Base-by-base conservation (phyloP, 805 yeast genomes). In the Monosporozyma aerobia region DNA sequence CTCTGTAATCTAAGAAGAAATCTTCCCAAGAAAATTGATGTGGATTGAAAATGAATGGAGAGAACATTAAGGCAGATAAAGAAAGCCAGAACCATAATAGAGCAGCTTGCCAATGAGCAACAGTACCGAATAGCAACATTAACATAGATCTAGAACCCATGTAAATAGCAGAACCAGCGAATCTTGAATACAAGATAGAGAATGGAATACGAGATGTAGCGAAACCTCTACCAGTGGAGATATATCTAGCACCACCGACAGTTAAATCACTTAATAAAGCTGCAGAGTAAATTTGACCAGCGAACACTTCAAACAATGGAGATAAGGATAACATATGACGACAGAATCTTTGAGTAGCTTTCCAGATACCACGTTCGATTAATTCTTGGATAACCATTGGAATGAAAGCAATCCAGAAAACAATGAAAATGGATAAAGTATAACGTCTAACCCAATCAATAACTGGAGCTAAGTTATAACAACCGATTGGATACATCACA, bases 31-130 rank as follows among this genome's bases (percentile, higher is more conserved):
- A 82, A 71, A 90, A 94, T 76, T 94, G 98, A 74, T 92, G 97
- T 48, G 99, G 99, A 74, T 94, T 94, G 81, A 89, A 94, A 56
- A 94, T 67, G 70, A 92, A 90, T 64, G 99, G 99, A 48, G 98
- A 85, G 61, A 89, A 81, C 73, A 89, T 79, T 73, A 94, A 78
- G 3, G 98, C 87, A 48, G 90, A 77, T 61, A 90, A 75, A 19
- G 96, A 85, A 54, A 94, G 85, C 97, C 98, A 94, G 81, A 94
- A 94, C 97, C 97, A 94, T 57, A 92, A 72, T 62, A 94, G 76
- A 44, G 97, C 87, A 25, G 96, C 85, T 73, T 88, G 95, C 98
- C 98, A 86, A 64, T 81, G 82, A 30, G 90, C 77, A 61, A 82
- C 81, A 19, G 90, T 79, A 64, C 87, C 89, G 56, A 84, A 84